Percentiles rank a stretch among this genome's conserved stretches.
Conservation (phyloP, 2,329 filamentous ascomycete species). For the Aspergillus felis region DNA sequence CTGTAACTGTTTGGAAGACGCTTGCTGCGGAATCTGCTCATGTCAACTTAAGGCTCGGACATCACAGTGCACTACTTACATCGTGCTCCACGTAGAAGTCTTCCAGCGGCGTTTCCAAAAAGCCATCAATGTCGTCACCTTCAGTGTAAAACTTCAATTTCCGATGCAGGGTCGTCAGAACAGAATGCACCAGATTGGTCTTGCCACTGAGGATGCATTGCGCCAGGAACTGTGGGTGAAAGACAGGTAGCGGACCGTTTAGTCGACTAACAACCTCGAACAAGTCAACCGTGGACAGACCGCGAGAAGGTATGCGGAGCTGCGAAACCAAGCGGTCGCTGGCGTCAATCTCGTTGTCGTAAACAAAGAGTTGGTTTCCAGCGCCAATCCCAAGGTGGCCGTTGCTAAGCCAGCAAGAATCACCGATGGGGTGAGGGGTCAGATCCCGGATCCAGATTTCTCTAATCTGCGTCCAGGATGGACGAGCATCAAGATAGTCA, state of each 20-base stretch:
- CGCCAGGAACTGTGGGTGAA: constrained; percentile 85
- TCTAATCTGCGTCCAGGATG: constrained; percentile 82
- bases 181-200: constrained; percentile 62
- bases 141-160: constrained; percentile 78
- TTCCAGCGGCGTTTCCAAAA: constrained; percentile 58
- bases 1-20: constrained; percentile 46
- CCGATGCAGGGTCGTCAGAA: constrained; percentile 68
- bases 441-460: constrained; percentile 77
- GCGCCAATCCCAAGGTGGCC: constrained; percentile 83
- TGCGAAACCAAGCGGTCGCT: constrained; percentile 58
- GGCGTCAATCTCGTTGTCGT: constrained; percentile 69
- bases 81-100: constrained; percentile 46
- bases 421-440: constrained; percentile 85
- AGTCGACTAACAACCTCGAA: constrained; percentile 79
- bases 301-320: constrained; percentile 47
- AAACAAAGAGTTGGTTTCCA: constrained; percentile 86
- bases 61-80: constrained; percentile 28
- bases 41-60: constrained; percentile 15
- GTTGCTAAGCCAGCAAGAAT: constrained; percentile 84
- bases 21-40: constrained; percentile 34
- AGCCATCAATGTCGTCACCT: constrained; percentile 74
- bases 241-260: constrained; percentile 83
- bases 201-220: constrained; percentile 85
- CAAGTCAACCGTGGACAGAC: constrained; percentile 59
- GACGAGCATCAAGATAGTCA: constrained; percentile 81